phyloP scores from a whole-genome alignment of 2,329 filamentous ascomycete genomes.

The Ophiocordyceps camponoti-floridani region DNA sequence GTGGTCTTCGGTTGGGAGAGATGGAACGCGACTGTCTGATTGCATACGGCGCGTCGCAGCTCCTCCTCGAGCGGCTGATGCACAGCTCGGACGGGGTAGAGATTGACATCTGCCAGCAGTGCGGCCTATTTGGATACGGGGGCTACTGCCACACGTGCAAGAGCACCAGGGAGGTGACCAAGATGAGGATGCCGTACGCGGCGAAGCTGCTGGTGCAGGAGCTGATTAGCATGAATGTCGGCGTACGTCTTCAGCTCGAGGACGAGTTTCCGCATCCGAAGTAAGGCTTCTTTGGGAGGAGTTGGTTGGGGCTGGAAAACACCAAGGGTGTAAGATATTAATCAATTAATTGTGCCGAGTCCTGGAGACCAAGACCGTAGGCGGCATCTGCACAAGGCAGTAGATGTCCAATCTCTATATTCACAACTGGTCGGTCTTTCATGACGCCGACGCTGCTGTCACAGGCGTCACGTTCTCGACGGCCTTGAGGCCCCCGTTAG shows the following conservation, averaged over 20 bases:
- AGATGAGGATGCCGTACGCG: slow-evolving; percentile 95
- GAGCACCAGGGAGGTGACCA: slow-evolving; percentile 65
- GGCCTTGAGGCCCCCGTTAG: slow-evolving; percentile 39
- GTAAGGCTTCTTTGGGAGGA: slow-evolving; percentile 5
- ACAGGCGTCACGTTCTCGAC: slow-evolving; percentile 3
- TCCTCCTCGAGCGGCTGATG: slow-evolving; percentile 88
- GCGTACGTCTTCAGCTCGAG: slow-evolving; percentile 72
- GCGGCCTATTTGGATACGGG: slow-evolving; percentile 87
- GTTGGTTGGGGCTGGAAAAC: too few species aligned
- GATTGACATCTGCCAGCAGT: slow-evolving; percentile 86
- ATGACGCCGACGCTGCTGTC: not conserved
- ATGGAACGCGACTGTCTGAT: slow-evolving; percentile 99
- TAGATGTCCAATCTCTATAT: slow-evolving; percentile 49
- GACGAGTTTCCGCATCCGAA: slow-evolving; percentile 72
- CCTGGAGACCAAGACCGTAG: not conserved
- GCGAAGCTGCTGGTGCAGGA: slow-evolving; percentile 94
- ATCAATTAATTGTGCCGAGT: too few species aligned
- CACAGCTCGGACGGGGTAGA: slow-evolving; percentile 77
- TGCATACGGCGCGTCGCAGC: slow-evolving; percentile 84
- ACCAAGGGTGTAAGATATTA: too few species aligned
- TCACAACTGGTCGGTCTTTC: slow-evolving; percentile 1
- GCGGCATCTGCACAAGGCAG: not conserved
- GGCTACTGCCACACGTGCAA: slow-evolving; percentile 91
- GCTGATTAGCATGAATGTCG: slow-evolving; percentile 96
- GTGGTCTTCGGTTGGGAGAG: slow-evolving; percentile 83